Evolutionary conservation across 768 basidiomycete species (phyloP).

Genomic region (Boletus rubroflammeus): DNA sequence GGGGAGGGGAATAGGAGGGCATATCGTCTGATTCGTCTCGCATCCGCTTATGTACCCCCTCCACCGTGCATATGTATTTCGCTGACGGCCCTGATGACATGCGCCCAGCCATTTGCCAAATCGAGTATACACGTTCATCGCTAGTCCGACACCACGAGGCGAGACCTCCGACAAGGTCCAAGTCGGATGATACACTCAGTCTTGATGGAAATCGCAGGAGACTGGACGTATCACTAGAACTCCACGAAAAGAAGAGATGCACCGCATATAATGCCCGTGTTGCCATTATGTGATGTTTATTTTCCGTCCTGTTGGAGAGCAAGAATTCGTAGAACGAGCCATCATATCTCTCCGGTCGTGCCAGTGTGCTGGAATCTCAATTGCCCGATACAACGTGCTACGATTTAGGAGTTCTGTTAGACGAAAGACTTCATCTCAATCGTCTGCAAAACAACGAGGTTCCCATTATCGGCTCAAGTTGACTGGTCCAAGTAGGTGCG

Average conservation of each 20-base stretch:
- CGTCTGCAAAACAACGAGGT: not conserved
- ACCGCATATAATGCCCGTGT: conserved; percentile 48
- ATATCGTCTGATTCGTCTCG: not conserved
- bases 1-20: conserved; percentile 21
- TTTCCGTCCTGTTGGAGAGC: conserved; percentile 51
- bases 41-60: conserved; percentile 27
- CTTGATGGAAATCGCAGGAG: not conserved
- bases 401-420: not conserved
- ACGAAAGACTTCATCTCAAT: not conserved
- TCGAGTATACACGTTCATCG: not conserved
- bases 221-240: not conserved
- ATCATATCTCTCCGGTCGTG: not conserved
- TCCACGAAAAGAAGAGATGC: not conserved
- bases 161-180: not conserved
- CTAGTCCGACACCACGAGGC: not conserved
- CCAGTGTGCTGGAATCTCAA: not conserved
- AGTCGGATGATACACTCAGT: not conserved
- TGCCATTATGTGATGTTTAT: conserved; percentile 31
- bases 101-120: conserved; percentile 10
- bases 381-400: not conserved
- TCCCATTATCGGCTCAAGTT: not conserved
- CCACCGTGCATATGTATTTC: not conserved
- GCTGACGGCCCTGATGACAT: conserved; percentile 22
- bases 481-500: not conserved
- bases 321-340: not conserved